Percentiles rank a stretch among this genome's conserved stretches.
These are phyloP conservation scores for Russula abietina DNA, from an alignment of 768 basidiomycete genomes.

Conservation along the genomic window DNA sequence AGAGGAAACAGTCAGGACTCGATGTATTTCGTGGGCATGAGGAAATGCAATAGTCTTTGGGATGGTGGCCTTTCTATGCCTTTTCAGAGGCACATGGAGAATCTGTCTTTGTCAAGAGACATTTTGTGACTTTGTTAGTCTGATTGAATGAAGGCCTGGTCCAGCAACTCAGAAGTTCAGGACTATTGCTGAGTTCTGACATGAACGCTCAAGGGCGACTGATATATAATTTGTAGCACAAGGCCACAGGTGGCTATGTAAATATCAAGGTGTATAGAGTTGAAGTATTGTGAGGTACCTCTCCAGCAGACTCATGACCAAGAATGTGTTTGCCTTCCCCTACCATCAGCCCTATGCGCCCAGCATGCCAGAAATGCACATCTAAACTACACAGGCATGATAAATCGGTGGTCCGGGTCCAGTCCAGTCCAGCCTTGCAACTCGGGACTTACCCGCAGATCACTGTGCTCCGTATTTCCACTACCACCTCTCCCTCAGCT, in stretches of 20 bases:
- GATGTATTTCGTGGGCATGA: too few relatives aligned
- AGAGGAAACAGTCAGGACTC: too few relatives aligned
- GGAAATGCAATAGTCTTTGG: too few relatives aligned
- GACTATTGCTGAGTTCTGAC: too few relatives aligned
- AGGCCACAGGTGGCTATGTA: too few relatives aligned
- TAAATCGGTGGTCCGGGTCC: neutral
- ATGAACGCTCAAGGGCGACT: too few relatives aligned
- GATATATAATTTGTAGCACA: neutral
- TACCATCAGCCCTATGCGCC: conserved; percentile 62
- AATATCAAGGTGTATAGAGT: neutral
- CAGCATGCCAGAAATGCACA: conserved; percentile 70
- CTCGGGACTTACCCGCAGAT: conserved; percentile 52
- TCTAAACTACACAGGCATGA: conserved; percentile 44
- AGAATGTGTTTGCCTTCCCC: conserved; percentile 49
- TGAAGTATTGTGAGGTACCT: conserved; percentile 32
- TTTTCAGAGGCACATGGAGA: too few relatives aligned
- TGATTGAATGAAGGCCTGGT: too few relatives aligned
- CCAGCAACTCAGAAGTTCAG: too few relatives aligned
- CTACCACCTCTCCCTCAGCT: conserved; percentile 49
- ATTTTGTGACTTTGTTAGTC: too few relatives aligned
- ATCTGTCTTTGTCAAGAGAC: too few relatives aligned
- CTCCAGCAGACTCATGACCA: conserved; percentile 66
- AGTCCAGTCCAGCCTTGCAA: neutral
- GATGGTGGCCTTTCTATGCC: too few relatives aligned
- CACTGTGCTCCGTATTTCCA: conserved; percentile 62